Evolutionary conservation across 345 rosid genomes (phyloP), one percentile per base, ranked within the genome.

Genomic region (Schrenkiella parvula): DNA sequence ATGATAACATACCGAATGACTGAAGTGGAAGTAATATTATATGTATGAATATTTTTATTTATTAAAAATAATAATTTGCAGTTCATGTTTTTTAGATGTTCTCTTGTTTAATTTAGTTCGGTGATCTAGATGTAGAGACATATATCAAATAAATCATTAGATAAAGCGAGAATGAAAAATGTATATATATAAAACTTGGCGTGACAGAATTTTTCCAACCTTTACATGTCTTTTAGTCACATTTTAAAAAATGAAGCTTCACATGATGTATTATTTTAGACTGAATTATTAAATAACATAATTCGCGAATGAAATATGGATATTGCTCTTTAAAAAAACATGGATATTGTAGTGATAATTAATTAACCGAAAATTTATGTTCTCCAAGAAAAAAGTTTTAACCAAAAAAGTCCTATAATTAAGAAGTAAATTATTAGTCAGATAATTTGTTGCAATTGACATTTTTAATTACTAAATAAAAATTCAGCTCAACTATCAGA

Each of bases 161-260:
- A 15, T 38, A 38, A 34, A 4, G 1, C 6, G 15, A 26, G 34
- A 13, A 23, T 42, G 43, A 42, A 42, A 44, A 11, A 8, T 13
- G 31, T 1, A 15, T 17, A 44, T 8, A 8, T 1, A 28, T 42
- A 62, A 26, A 38, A 51, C 63, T 72, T 72, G 76, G 6, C 69
- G 76, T 71, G 21, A 43, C 29, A 23, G 55, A 63, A 52, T 72
- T 72, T 21, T 72, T 21, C 12, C 44, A 41, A 52, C 62, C 61
- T 61, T 60, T 50, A 62, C 28, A 19, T 14, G 59, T 47, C 64
- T 43, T 67, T 69, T 12, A 2, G 37, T 50, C 42, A 4, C n/a
- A 61, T 42, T 60, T 46, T 59, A 12, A 26, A 57, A 32, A 70
- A 47, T 11, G 35, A 44, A 57, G 19, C 47, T 44, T 34, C 28